Evolutionary conservation across 371 early-diverging fungal genomes (phyloP).

Genomic region (Nematocida minor): DNA sequence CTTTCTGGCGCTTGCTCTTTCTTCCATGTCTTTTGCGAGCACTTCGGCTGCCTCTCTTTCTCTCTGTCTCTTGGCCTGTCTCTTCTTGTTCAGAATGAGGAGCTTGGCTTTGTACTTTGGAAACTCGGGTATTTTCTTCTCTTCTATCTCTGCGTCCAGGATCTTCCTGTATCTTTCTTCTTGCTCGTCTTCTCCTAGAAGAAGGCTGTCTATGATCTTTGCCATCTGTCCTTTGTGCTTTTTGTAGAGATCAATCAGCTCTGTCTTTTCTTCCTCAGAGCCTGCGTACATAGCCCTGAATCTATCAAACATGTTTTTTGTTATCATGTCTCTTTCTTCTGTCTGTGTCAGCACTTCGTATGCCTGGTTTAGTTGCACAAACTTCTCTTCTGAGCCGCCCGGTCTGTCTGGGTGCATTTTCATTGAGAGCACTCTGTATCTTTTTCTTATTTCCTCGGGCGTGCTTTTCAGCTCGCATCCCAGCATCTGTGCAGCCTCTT

Average conservation of each 20-base stretch:
- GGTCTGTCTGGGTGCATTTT: slow-evolving; percentile 78
- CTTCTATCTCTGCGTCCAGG: slow-evolving; percentile 36
- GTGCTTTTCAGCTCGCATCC: slow-evolving; percentile 74
- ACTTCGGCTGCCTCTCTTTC: slow-evolving; percentile 50
- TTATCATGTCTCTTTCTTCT: slow-evolving; percentile 4
- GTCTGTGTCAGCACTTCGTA: slow-evolving; percentile 46
- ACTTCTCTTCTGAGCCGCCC: slow-evolving; percentile 70
- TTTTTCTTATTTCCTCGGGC: slow-evolving; percentile 76
- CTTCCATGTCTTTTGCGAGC: slow-evolving; percentile 48
- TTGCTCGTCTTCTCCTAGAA: slow-evolving; percentile 54
- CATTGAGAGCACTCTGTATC: slow-evolving; percentile 76
- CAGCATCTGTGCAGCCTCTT: slow-evolving; percentile 71
- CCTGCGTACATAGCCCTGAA: slow-evolving; percentile 52
- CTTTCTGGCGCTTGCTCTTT: slow-evolving; percentile 16
- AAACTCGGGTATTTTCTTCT: slow-evolving; percentile 40
- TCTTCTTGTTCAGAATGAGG: slow-evolving; percentile 1
- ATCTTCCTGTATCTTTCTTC: slow-evolving; percentile 54
- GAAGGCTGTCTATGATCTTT: slow-evolving; percentile 53
- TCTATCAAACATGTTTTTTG: slow-evolving; percentile 37
- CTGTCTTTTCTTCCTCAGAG: slow-evolving; percentile 53
- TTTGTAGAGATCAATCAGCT: slow-evolving; percentile 51
- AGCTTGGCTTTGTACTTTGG: slow-evolving; percentile 22
- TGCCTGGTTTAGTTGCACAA: slow-evolving; percentile 48
- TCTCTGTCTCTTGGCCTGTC: slow-evolving; percentile 42
- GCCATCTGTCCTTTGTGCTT: slow-evolving; percentile 57